Percentiles rank a stretch among this genome's conserved stretches.
phyloP scores from a whole-genome alignment of 768 basidiomycete genomes.

The Mycena haematopus region DNA sequence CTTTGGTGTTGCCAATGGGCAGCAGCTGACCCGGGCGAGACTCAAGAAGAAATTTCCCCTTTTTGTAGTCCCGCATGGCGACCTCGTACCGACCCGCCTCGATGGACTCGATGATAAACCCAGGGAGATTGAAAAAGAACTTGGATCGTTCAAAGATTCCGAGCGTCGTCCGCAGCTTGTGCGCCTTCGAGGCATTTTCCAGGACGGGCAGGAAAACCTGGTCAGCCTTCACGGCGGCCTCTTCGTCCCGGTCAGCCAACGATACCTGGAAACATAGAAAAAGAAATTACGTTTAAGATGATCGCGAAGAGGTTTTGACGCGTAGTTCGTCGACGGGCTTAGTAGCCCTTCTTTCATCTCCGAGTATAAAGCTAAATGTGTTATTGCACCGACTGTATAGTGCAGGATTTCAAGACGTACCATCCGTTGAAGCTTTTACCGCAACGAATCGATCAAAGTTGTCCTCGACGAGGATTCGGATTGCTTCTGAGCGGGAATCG shows the following conservation, averaged over 20 bases:
- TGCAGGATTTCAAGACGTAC: constrained; percentile 46
- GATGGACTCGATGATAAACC: constrained; percentile 85
- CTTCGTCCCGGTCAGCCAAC: constrained; percentile 46
- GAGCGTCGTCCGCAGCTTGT: constrained; percentile 89
- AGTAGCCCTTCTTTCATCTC: constrained; percentile 94
- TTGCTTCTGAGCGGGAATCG: constrained; percentile 92
- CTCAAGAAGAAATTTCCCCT: constrained; percentile 90
- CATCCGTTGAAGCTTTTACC: constrained; percentile 96
- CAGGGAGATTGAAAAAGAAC: constrained; percentile 98
- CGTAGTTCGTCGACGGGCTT: constrained; percentile 78
- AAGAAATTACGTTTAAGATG: constrained; percentile 77
- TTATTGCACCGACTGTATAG: constrained; percentile 1
- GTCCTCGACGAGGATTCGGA: constrained; percentile 93
- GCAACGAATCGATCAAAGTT: constrained; percentile 98
- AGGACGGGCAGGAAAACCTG: constrained; percentile 96
- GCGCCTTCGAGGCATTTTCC: constrained; percentile 94
- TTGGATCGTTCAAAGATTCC: constrained; percentile 96
- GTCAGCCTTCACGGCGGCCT: constrained; percentile 90
- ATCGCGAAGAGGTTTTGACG: constrained; percentile 80
- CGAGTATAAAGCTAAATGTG: constrained; percentile 72
- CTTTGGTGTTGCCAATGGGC: constrained; percentile 69
- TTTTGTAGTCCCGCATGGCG: constrained; percentile 95
- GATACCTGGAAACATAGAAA: not conserved
- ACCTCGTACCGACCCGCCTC: constrained; percentile 93
- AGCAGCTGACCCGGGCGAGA: constrained; percentile 87